These are phyloP conservation scores for Suhomyces prunicola DNA, from an alignment of 805 yeast genomes.

Conservation along the genomic window DNA sequence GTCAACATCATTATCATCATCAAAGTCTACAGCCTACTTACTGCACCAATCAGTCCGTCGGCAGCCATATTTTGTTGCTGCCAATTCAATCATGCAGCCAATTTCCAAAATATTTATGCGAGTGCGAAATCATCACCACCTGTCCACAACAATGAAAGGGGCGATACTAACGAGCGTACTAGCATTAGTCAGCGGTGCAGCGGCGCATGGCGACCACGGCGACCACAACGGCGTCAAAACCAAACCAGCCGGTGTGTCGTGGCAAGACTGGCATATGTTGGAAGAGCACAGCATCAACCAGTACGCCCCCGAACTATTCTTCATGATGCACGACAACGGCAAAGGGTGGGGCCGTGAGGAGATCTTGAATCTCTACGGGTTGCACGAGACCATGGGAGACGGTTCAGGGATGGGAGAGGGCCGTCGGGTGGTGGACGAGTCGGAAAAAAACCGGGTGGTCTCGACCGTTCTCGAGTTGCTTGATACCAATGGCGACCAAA, in stretches of 20 bases:
- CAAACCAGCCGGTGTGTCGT: slow-evolving; percentile 51
- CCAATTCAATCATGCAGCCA: background rate
- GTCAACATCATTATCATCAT: no score
- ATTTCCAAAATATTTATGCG: background rate
- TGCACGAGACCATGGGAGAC: slow-evolving; percentile 76
- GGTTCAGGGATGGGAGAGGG: slow-evolving; percentile 89
- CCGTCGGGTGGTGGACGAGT: slow-evolving; percentile 50
- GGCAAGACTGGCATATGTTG: slow-evolving; percentile 91
- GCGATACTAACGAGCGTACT: background rate
- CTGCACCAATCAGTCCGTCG: no score
- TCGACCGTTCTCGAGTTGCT: slow-evolving; percentile 53
- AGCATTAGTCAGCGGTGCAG: background rate
- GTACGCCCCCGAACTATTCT: slow-evolving; percentile 73
- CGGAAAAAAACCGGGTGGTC: slow-evolving; percentile 54
- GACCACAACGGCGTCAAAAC: background rate
- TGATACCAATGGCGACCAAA: slow-evolving; percentile 66
- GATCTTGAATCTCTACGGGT: slow-evolving; percentile 77
- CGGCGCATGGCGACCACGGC: slow-evolving; percentile 6
- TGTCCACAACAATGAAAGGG: background rate
- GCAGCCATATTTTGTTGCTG: background rate
- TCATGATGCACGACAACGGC: slow-evolving; percentile 78
- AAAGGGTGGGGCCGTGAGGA: slow-evolving; percentile 51
- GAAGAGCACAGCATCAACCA: slow-evolving; percentile 78
- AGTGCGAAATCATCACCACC: background rate
- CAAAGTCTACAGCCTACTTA: no score